Base-by-base conservation (phyloP, 164 flowering plant genomes). In the Berberis vulgaris region DNA sequence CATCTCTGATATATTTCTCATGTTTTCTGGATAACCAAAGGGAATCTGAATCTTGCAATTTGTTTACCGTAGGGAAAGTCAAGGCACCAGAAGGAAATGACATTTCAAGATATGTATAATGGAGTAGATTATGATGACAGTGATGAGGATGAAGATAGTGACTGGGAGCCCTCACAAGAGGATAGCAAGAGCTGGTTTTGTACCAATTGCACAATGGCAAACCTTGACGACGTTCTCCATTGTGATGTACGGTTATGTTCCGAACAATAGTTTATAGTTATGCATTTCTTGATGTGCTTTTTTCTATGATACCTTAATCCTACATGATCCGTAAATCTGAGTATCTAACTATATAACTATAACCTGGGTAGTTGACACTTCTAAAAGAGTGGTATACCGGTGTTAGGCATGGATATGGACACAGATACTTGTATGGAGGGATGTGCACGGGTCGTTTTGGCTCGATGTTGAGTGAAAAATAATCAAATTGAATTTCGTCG, bases 121-220 rank as follows among this genome's bases (percentile, higher is more conserved):
- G 65, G 72, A 49, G 73, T 76, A 39, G 78, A 67, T 49, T 72
- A 77, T 45, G 71, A 70, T 61, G 78, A 77, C 42, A 84, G 80
- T 10, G 82, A 61, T 46, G 91, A 86, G 43, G 91, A 86, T 1
- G 91, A 86, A 59, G 96, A 92, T 72, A 82, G 89, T 74, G 98
- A 93, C 50, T 93, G 98, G 98, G 98, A 87, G 56, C 99, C 93
- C 43, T 57, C 72, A 39, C 68, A 71, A 58, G 66, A 65, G 1
- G 79, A 69, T 62, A 59, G 74, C 65, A 55, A 66, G 61, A 86
- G 80, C 82, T 89, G 99, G 97, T 86, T 81, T 76, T 95, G 97
- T 71, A 77, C 68, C 59, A 95, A 95, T 65, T 95, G 99, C 74
- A 91, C 97, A 0, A 84, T 89, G 97, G 72, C 72, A 62, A 95